Evolutionary conservation across 805 yeast species (phyloP).

Genomic region (Blastobotrys terrestris): DNA sequence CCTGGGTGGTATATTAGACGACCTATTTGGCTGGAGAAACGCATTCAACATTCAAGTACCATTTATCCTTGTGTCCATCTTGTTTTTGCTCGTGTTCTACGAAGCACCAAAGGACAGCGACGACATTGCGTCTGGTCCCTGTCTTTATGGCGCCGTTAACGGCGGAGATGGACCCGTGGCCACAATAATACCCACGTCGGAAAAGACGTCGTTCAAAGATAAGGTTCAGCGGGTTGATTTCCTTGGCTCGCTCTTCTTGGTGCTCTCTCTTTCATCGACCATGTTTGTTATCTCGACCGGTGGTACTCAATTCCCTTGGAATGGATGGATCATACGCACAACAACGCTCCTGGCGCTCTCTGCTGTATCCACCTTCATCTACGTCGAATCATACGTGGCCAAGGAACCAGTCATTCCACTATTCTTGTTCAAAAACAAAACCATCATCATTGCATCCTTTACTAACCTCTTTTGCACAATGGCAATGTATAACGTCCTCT

Average conservation of each 20-base stretch:
- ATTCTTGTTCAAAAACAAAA: constrained; percentile 47
- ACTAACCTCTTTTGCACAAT: constrained; percentile 68
- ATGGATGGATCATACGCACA: background rate
- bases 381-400: constrained; percentile 46
- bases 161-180: constrained; percentile 10
- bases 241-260: constrained; percentile 46
- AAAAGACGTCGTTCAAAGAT: background rate
- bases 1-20: constrained; percentile 49
- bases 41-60: constrained; percentile 39
- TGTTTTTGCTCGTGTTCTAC: constrained; percentile 26
- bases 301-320: background rate
- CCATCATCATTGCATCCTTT: constrained; percentile 58
- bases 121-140: background rate
- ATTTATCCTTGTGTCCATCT: constrained; percentile 31
- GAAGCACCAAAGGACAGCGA: constrained; percentile 13
- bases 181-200: constrained; percentile 32
- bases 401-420: constrained; percentile 65
- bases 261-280: constrained; percentile 28
- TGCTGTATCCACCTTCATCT: constrained; percentile 38
- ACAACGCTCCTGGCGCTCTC: constrained; percentile 33
- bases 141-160: background rate
- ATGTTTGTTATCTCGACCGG: constrained; percentile 34
- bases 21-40: constrained; percentile 57
- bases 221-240: constrained; percentile 42
- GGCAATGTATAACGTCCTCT: constrained; percentile 57